phyloP scores from a whole-genome alignment of 2,329 filamentous ascomycete genomes.

The Aspergillus novoparasiticus region DNA sequence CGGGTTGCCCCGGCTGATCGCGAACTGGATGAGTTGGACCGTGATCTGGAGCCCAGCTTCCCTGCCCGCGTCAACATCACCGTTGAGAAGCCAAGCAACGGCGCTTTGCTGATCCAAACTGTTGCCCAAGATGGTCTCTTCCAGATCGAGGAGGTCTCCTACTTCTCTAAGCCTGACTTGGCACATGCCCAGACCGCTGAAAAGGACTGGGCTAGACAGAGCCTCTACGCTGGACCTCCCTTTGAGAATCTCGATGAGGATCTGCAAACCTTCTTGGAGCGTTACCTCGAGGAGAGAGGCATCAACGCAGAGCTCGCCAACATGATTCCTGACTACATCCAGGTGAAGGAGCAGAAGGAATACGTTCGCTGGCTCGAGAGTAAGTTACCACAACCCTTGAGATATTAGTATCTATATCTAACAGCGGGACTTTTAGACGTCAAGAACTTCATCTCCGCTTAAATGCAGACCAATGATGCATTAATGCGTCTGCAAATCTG shows the following conservation, averaged over 20 bases:
- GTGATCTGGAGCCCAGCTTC: slow-evolving; percentile 60
- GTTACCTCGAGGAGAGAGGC: slow-evolving; percentile 92
- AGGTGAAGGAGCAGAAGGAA: slow-evolving; percentile 98
- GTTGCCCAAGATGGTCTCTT: slow-evolving; percentile 83
- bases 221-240: slow-evolving; percentile 84
- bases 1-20: slow-evolving; percentile 59
- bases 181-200: slow-evolving; percentile 77
- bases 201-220: slow-evolving; percentile 72
- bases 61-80: slow-evolving; percentile 83
- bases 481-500: not conserved
- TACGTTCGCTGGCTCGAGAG: slow-evolving; percentile 86
- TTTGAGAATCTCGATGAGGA: slow-evolving; percentile 96
- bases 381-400: slow-evolving; percentile 39
- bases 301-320: slow-evolving; percentile 83
- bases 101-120: slow-evolving; percentile 84
- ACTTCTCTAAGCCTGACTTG: slow-evolving; percentile 76
- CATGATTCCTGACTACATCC: slow-evolving; percentile 94
- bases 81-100: slow-evolving; percentile 82
- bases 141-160: slow-evolving; percentile 86
- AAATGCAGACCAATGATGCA: slow-evolving; percentile 20
- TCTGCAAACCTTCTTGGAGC: slow-evolving; percentile 86
- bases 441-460: slow-evolving; percentile 81
- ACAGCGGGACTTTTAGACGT: slow-evolving; percentile 57
- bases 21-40: slow-evolving; percentile 59
- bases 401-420: slow-evolving; percentile 10